Conservation (phyloP, 495 filamentous ascomycete genomes). For the Staphylotrichum tortipilum region DNA sequence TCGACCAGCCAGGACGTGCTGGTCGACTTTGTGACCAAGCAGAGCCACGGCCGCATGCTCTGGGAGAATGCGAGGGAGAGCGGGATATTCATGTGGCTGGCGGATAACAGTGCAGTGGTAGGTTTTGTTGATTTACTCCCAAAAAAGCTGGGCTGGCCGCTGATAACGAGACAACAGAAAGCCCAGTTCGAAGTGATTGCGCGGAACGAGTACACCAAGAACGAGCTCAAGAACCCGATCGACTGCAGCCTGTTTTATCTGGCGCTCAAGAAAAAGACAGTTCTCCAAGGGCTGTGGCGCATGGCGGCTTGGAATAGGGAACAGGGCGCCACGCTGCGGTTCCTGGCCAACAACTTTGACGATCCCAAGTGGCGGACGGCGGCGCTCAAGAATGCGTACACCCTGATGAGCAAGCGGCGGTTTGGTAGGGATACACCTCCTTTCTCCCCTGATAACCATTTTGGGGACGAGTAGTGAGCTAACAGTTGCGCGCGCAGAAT, state of each 20-base stretch:
- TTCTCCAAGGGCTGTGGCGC: conserved; percentile 87
- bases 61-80: conserved; percentile 82
- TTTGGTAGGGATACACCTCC: conserved; percentile 59
- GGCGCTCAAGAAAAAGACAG: conserved; percentile 81
- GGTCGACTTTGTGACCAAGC: conserved; percentile 72
- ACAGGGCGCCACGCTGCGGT: conserved; percentile 62
- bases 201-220: conserved; percentile 84
- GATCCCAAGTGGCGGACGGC: conserved; percentile 81
- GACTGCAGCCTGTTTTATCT: conserved; percentile 91
- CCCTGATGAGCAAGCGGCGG: conserved; percentile 82
- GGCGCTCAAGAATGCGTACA: conserved; percentile 94
- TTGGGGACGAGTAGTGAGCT: conserved; percentile 8
- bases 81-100: conserved; percentile 94
- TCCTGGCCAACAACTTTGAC: conserved; percentile 81
- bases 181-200: conserved; percentile 82
- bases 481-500: too few species aligned
- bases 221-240: conserved; percentile 82
- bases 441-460: too few species aligned
- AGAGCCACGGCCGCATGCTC: conserved; percentile 65
- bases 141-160: not conserved
- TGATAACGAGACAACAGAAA: conserved; percentile 39
- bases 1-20: conserved; percentile 89
- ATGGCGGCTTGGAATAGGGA: conserved; percentile 90
- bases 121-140: conserved; percentile 17
- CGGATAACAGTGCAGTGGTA: conserved; percentile 67